Percentiles rank a stretch among this genome's conserved stretches.
These are phyloP conservation scores for Termitomyces sp. DNA, from an alignment of 768 basidiomycete species.

Conservation along the genomic window DNA sequence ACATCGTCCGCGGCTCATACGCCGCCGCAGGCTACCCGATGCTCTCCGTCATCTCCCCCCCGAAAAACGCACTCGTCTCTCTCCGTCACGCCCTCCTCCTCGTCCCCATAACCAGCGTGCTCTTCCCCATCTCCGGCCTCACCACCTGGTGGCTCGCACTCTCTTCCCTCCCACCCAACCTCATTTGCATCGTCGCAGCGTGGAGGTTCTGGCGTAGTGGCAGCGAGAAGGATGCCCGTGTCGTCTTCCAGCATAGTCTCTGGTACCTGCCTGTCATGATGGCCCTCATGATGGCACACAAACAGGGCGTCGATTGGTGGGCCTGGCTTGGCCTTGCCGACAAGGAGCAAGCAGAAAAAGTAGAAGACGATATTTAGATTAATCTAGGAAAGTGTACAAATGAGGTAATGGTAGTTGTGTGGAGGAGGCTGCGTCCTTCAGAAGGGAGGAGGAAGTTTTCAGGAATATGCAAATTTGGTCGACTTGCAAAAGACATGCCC, in stretches of 20 bases:
- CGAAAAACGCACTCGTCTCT: slow-evolving; percentile 78
- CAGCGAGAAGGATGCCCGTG: slow-evolving; percentile 72
- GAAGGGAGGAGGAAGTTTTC: no score
- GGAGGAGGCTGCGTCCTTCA: no score
- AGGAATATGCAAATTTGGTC: no score
- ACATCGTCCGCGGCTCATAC: slow-evolving; percentile 82
- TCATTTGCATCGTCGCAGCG: slow-evolving; percentile 59
- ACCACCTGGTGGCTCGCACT: slow-evolving; percentile 90
- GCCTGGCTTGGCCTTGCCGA: slow-evolving; percentile 45
- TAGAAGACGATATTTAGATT: background rate
- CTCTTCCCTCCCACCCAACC: slow-evolving; percentile 72
- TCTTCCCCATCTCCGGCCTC: slow-evolving; percentile 84
- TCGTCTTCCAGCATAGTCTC: slow-evolving; percentile 72
- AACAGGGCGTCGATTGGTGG: slow-evolving; percentile 77
- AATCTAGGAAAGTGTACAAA: no score
- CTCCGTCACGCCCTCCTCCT: slow-evolving; percentile 78
- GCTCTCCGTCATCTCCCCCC: slow-evolving; percentile 76
- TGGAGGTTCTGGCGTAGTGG: slow-evolving; percentile 69
- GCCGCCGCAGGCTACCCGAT: slow-evolving; percentile 92
- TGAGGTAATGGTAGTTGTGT: no score
- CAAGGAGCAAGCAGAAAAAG: background rate
- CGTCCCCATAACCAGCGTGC: slow-evolving; percentile 68
- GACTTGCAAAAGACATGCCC: no score
- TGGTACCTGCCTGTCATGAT: slow-evolving; percentile 90
- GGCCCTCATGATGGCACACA: slow-evolving; percentile 93